These are phyloP conservation scores for Penicillium robsamsonii DNA, from an alignment of 495 filamentous ascomycete genomes.

Conservation along the genomic window DNA sequence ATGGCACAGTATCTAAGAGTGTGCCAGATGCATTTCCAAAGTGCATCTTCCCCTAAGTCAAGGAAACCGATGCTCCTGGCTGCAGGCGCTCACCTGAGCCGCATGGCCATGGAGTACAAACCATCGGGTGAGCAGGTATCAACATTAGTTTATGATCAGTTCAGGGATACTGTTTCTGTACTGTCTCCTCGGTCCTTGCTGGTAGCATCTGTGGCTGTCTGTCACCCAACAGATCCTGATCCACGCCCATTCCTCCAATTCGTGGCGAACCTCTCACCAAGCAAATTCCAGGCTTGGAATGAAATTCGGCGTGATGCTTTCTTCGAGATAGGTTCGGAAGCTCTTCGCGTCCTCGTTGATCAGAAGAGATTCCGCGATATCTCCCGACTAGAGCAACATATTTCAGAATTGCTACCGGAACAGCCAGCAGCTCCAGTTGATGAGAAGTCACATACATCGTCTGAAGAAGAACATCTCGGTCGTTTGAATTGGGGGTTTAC, in stretches of 20 bases:
- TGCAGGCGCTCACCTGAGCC: conserved; percentile 27
- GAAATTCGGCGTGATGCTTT: conserved; percentile 25
- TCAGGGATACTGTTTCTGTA: conserved; percentile 26
- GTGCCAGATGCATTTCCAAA: conserved; percentile 21
- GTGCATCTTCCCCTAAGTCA: conserved; percentile 13
- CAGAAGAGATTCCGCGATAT: conserved; percentile 29
- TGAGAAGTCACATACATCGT: conserved; percentile 11
- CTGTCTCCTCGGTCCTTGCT: conserved; percentile 25
- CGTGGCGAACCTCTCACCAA: conserved; percentile 18
- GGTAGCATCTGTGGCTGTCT: conserved; percentile 28
- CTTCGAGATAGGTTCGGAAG: conserved; percentile 34
- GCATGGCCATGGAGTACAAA: conserved; percentile 22
- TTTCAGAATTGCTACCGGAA: conserved; percentile 34
- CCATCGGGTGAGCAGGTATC: conserved; percentile 21
- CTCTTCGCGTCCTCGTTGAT: conserved; percentile 37
- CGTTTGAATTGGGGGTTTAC: conserved; percentile 34
- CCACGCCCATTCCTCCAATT: conserved; percentile 32
- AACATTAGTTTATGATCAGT: conserved; percentile 33
- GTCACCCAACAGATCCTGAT: conserved; percentile 38
- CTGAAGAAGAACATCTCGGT: conserved; percentile 27
- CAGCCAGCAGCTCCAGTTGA: conserved; percentile 11
- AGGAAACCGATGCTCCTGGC: conserved; percentile 25
- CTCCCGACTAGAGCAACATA: conserved; percentile 28
- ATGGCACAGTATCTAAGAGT: conserved; percentile 32
- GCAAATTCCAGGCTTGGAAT: conserved; percentile 20